These are phyloP conservation scores for Megacollybia marginata DNA, from an alignment of 768 basidiomycete genomes.

Conservation along the genomic window DNA sequence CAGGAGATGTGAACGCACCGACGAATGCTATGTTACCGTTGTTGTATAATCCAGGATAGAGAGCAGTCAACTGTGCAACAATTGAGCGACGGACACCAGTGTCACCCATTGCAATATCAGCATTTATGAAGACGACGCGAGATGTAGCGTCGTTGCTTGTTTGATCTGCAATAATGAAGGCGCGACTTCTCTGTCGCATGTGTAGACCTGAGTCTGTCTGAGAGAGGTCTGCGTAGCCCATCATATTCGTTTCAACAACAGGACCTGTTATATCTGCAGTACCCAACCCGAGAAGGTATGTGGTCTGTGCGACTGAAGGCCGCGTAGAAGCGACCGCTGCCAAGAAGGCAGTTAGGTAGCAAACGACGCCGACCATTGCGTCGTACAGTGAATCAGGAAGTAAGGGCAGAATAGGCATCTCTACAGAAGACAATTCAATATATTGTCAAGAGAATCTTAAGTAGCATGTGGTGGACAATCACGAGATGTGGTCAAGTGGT, in stretches of 20 bases:
- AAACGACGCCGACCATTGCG: conserved; percentile 29
- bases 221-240: conserved; percentile 31
- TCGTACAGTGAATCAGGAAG: conserved; percentile 18
- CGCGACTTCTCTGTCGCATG: conserved; percentile 73
- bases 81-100: conserved; percentile 67
- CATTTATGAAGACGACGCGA: conserved; percentile 68
- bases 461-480: neutral
- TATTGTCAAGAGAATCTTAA: neutral
- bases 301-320: conserved; percentile 26
- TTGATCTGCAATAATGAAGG: conserved; percentile 66
- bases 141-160: conserved; percentile 35
- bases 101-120: conserved; percentile 84
- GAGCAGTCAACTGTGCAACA: conserved; percentile 44
- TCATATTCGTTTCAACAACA: conserved; percentile 79
- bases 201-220: conserved; percentile 57
- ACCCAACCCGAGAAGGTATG: conserved; percentile 58
- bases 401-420: neutral
- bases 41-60: conserved; percentile 59
- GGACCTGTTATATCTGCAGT: conserved; percentile 73
- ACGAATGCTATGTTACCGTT: conserved; percentile 70
- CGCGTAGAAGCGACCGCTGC: conserved; percentile 20
- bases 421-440: neutral
- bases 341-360: conserved; percentile 38
- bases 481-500: neutral
- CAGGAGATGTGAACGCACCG: conserved; percentile 15